Evolutionary conservation across 495 filamentous ascomycete species (phyloP).

Genomic region (Chaetomium fimeti): DNA sequence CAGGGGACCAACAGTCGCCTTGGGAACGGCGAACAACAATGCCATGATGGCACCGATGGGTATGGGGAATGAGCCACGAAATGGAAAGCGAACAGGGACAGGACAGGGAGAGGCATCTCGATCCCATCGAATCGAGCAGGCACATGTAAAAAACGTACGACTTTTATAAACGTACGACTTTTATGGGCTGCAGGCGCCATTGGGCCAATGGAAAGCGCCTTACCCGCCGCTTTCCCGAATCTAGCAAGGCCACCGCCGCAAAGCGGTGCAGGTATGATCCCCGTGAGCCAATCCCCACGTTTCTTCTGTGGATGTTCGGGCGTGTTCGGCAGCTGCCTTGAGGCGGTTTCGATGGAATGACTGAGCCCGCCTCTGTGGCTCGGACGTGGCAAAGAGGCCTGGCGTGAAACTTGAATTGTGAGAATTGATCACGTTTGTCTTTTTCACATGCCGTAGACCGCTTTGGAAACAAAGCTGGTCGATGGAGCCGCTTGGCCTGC

Average conservation of each 20-base stretch:
- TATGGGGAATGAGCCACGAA: no score
- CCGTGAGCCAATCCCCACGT: slow-evolving; percentile 13
- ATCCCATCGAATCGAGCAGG: slow-evolving; percentile 37
- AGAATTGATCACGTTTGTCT: not conserved
- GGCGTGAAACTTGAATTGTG: no score
- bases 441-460: not conserved
- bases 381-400: not conserved
- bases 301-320: not conserved
- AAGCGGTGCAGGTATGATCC: slow-evolving; percentile 11
- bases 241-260: slow-evolving; percentile 13
- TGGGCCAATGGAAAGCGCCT: slow-evolving; percentile 29
- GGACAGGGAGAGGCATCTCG: slow-evolving; percentile 32
- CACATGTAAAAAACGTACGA: slow-evolving; percentile 41
- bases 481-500: not conserved
- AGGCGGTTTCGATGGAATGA: no score
- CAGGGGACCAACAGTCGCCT: no score
- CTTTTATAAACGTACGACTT: slow-evolving; percentile 33
- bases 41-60: not conserved
- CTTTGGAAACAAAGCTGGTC: not conserved
- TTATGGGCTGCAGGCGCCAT: slow-evolving; percentile 23
- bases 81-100: not conserved
- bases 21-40: not conserved
- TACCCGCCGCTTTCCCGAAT: slow-evolving; percentile 23
- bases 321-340: slow-evolving; percentile 8
- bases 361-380: not conserved